phyloP scores from a whole-genome alignment of 441 rosid species.

The Sinapis alba region DNA sequence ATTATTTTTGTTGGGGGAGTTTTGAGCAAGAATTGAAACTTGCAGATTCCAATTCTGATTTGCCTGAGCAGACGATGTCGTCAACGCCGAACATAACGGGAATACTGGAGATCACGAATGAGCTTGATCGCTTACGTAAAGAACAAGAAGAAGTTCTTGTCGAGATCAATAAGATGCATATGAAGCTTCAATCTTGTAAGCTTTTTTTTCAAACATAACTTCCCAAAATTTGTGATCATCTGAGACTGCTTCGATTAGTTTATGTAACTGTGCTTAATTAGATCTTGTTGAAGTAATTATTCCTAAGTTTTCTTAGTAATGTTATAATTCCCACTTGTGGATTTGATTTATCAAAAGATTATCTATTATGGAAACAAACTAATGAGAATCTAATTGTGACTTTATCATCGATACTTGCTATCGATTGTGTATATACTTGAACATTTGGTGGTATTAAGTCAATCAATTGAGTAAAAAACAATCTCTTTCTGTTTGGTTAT shows the following conservation, averaged over 20 bases:
- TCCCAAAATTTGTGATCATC: background rate
- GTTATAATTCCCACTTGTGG: background rate
- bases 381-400: constrained; percentile 2
- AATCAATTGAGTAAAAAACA: background rate
- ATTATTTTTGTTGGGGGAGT: no score
- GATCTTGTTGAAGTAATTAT: constrained; percentile 12
- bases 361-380: constrained; percentile 12
- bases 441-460: background rate
- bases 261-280: constrained; percentile 4
- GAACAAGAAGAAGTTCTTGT: constrained; percentile 66
- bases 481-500: background rate
- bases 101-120: constrained; percentile 71
- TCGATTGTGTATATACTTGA: background rate
- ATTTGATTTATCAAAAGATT: background rate
- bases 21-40: background rate
- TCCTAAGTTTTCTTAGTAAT: background rate
- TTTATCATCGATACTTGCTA: background rate
- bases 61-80: constrained; percentile 32
- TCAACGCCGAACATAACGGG: constrained; percentile 68
- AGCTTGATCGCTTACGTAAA: constrained; percentile 90
- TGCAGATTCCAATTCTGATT: background rate
- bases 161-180: constrained; percentile 94
- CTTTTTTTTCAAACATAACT: background rate
- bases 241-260: background rate
- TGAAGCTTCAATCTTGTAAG: constrained; percentile 76